Base-by-base conservation (phyloP, 1,139 yeast species). In the Schwanniomyces etchellsii region DNA sequence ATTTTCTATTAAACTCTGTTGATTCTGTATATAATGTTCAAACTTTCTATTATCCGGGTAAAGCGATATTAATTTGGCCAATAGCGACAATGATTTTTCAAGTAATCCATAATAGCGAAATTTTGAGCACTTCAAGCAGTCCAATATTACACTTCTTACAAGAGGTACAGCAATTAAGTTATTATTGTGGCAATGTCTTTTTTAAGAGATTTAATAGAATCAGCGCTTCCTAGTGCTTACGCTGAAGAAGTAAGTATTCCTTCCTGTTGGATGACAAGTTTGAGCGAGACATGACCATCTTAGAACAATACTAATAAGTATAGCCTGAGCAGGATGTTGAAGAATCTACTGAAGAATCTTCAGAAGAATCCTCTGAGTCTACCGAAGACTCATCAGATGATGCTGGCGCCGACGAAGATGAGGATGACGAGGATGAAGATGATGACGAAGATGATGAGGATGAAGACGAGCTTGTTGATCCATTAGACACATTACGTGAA, bases 211-310 rank as follows among this genome's bases (percentile, higher is more conserved):
- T 67, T 88, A 55, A 81, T 83, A 64, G 95, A 86, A 60, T 72
- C 84, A 44, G 72, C 84, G 43, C 64, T 78, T 48, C 95, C 96
- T 56, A 74, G 85, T 46, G 95, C 95, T 36, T 77, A 73, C 64
- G 96, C 96, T 52, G 96, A 84, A 57, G 89, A 77, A 57, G 80
- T 72, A 64, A 48, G 73, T 65, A 29, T 20, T 24, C 13, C 5
- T 20, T 20, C n/a, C 25, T 20, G 10, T 11, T 14, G 5, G 9
- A 7, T 10, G 15, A 18, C 9, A n/a, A 18, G n/a, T 18, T 7
- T 7, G 21, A n/a, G 9, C 6, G 15, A 11, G 12, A 11, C 14
- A 23, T 9, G 7, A 23, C 13, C 14, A 23, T n/a, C 16, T n/a
- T n/a, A 20, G 11, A n/a, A 23, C 18, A 14, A 14, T 11, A 4